Base-by-base conservation (phyloP, 495 filamentous ascomycete species). In the Penicillium roqueforti region DNA sequence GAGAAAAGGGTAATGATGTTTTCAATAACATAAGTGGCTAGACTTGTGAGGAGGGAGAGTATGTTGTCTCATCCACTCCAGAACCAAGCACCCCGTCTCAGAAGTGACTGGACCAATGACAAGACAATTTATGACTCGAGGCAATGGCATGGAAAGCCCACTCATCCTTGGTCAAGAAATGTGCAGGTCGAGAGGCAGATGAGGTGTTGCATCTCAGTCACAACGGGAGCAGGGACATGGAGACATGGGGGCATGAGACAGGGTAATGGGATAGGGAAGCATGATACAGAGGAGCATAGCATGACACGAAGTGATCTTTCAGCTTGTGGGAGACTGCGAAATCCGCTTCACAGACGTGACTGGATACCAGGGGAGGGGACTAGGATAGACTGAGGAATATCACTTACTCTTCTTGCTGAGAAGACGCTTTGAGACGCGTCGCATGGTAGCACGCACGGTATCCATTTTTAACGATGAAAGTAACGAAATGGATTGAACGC, bases 381-480 rank as follows among this genome's bases (percentile, higher is more conserved):
- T 22, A 19, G 20, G 29, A 28, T 14, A 49, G 13, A 36, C 7
- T 7, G 26, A 42, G 8, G 25, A 22, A 23, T 13, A 41, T 31
- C 14, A 41, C 50, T 44, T 44, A 52, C 50, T 10, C 23, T 43
- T 47, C 31, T 34, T 52, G 19, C 19, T 19, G 28, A 18, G 29
- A 25, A 52, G 18, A 19, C 50, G 40, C 39, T 36, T 52, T 13
- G 50, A 52, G 29, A 44, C 13, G 6, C 50, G 50, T 10, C 50
- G 50, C 3, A 44, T 9, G 4, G 29, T 36, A 2, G 36, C 40
- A 10, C 50, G 50, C 2, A 44, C 5, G 8, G 29, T 36, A 9
- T 52, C 40, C 50, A 52, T 52, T 11, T 44, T 43, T 19, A 18
- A 18, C 19, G 8, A 32, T 3, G 19, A 31, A 31, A 39, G 8